Evolutionary conservation across 1,284 basidiomycete species (phyloP).

Genomic region (Microbotryum violaceum): DNA sequence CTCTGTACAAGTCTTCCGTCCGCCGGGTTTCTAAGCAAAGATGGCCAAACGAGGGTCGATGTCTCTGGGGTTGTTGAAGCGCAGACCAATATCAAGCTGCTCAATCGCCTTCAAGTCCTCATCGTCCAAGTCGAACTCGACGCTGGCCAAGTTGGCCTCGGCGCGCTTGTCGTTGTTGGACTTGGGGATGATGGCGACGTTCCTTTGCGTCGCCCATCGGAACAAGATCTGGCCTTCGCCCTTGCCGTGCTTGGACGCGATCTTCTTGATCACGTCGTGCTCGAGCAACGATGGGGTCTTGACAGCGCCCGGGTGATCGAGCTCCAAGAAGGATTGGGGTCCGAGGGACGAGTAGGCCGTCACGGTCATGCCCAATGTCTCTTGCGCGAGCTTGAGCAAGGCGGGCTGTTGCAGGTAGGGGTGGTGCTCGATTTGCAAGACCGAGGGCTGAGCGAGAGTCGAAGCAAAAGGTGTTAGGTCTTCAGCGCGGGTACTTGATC

Average conservation of each 20-base stretch:
- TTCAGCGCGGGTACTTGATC: no score
- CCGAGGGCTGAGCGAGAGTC: not conserved
- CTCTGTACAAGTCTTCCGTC: no score
- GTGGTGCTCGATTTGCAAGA: slow-evolving; percentile 55
- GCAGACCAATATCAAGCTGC: slow-evolving; percentile 56
- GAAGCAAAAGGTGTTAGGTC: no score
- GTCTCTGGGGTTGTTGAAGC: slow-evolving; percentile 62
- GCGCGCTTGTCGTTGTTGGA: slow-evolving; percentile 51
- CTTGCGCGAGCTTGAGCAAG: slow-evolving; percentile 54
- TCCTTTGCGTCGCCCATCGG: slow-evolving; percentile 68
- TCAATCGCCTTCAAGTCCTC: slow-evolving; percentile 57
- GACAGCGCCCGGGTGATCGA: slow-evolving; percentile 18
- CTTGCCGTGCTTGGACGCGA: slow-evolving; percentile 52
- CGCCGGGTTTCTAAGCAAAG: slow-evolving; percentile 49
- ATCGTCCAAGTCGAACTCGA: slow-evolving; percentile 53
- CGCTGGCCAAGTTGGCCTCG: slow-evolving; percentile 53
- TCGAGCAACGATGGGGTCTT: slow-evolving; percentile 46
- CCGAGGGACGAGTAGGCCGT: slow-evolving; percentile 76
- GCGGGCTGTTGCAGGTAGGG: slow-evolving; percentile 62
- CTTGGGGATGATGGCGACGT: slow-evolving; percentile 71
- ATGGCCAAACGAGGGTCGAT: slow-evolving; percentile 58
- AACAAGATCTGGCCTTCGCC: slow-evolving; percentile 59
- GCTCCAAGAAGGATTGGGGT: slow-evolving; percentile 41
- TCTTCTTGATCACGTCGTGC: slow-evolving; percentile 47
- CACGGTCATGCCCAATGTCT: slow-evolving; percentile 53